These are phyloP conservation scores for Chaetoceros tenuissimus DNA, from an alignment of 108 stramenopile species.

Conservation along the genomic window DNA sequence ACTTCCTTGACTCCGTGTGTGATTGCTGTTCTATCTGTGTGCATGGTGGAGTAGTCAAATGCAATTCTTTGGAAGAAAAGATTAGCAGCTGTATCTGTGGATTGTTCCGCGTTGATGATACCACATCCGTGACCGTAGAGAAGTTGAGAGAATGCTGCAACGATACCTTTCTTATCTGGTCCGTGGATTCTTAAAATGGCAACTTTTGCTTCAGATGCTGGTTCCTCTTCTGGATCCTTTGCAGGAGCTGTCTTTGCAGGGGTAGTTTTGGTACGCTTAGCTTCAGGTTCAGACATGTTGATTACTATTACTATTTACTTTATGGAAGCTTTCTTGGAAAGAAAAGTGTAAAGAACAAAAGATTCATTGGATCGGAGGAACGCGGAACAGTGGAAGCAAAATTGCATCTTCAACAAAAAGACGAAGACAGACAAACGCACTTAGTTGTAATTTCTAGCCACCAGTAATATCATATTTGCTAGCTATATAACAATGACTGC, in stretches of 20 bases:
- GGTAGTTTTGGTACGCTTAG: neutral
- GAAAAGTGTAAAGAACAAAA: no score
- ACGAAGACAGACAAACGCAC: no score
- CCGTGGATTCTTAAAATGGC: conserved; percentile 35
- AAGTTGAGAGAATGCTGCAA: conserved; percentile 65
- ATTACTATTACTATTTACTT: no score
- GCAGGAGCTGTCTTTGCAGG: neutral
- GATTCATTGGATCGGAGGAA: no score
- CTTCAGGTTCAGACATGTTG: neutral
- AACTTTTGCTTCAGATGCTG: neutral
- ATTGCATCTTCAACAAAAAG: no score
- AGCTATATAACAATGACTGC: no score
- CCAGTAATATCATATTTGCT: no score
- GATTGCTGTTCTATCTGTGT: conserved; percentile 13
- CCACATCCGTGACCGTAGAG: conserved; percentile 52
- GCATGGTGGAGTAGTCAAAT: conserved; percentile 36
- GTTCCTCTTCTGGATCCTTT: neutral
- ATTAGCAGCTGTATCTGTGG: conserved; percentile 24
- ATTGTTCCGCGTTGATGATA: conserved; percentile 56
- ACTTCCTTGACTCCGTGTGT: conserved; percentile 13
- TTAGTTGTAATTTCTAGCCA: no score
- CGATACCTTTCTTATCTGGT: conserved; percentile 52
- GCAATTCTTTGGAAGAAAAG: conserved; percentile 64
- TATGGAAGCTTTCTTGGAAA: no score
- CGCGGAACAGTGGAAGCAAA: no score